Evolutionary conservation across 306 rosid species (phyloP).

Genomic region (Acacia acuminata): DNA sequence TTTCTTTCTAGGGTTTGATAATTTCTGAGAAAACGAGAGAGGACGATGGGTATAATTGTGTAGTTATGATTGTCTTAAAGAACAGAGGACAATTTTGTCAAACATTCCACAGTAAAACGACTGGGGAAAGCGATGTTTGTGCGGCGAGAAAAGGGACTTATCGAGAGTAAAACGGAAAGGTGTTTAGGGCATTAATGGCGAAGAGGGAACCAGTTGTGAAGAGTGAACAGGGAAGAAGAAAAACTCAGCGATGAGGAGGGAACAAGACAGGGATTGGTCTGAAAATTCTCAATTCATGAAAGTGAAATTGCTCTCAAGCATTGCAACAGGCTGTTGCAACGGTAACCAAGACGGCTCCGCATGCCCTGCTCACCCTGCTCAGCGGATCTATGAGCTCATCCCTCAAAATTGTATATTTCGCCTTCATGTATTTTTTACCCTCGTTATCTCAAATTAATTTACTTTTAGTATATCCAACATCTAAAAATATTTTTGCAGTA

Average conservation of each 20-base stretch:
- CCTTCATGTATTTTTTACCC: no score
- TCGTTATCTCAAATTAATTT: no score
- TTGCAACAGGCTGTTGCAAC: background rate
- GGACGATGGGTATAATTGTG: background rate
- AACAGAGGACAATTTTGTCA: background rate
- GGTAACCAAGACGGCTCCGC: no score
- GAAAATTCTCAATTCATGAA: background rate
- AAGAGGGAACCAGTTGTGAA: conserved; percentile 1
- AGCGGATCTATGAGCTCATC: no score
- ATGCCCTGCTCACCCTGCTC: no score
- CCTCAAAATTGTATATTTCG: no score
- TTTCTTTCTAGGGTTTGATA: background rate
- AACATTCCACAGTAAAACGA: background rate
- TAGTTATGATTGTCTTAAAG: background rate
- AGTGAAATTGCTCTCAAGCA: conserved; percentile 8
- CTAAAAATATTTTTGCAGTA: no score
- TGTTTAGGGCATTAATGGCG: background rate
- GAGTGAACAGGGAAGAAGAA: background rate
- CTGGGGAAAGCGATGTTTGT: conserved; percentile 5
- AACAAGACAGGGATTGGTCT: background rate
- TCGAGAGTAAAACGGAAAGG: background rate
- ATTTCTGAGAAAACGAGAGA: background rate
- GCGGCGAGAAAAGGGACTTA: background rate
- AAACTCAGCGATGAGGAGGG: background rate
- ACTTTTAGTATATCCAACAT: no score